phyloP scores from a whole-genome alignment of 345 rosid species.

The Populus ilicifolia region DNA sequence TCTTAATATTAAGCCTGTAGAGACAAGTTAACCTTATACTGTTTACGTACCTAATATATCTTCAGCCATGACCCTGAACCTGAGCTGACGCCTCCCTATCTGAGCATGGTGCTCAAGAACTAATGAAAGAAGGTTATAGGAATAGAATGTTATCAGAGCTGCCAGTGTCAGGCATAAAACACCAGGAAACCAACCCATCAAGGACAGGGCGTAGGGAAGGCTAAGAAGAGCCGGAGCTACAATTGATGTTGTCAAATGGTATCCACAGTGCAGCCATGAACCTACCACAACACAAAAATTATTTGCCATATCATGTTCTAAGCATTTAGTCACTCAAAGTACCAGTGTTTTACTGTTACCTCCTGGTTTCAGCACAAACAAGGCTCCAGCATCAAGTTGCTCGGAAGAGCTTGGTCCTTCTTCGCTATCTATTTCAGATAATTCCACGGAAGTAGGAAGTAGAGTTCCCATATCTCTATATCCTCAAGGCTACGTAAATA shows the following conservation, averaged over 20 bases:
- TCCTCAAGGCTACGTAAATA: too few relatives aligned
- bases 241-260: conserved; percentile 40
- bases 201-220: conserved; percentile 33
- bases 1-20: too few relatives aligned
- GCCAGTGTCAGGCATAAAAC: conserved; percentile 13
- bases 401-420: not conserved
- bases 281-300: conserved; percentile 12
- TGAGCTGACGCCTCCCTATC: conserved; percentile 29
- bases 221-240: conserved; percentile 35
- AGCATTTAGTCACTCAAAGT: too few relatives aligned
- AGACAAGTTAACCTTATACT: not conserved
- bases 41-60: conserved; percentile 27
- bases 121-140: conserved; percentile 38
- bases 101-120: conserved; percentile 41
- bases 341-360: conserved; percentile 2
- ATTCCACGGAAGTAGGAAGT: not conserved
- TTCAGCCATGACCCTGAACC: conserved; percentile 40
- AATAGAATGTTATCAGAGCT: conserved; percentile 33
- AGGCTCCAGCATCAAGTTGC: conserved; percentile 21
- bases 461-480: not conserved
- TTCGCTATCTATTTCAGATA: not conserved
- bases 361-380: conserved; percentile 34
- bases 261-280: conserved; percentile 42
- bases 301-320: not conserved
- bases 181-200: conserved; percentile 38